Base-by-base conservation (phyloP, 2,329 filamentous ascomycete species). In the Trichocomaceae sp. region DNA sequence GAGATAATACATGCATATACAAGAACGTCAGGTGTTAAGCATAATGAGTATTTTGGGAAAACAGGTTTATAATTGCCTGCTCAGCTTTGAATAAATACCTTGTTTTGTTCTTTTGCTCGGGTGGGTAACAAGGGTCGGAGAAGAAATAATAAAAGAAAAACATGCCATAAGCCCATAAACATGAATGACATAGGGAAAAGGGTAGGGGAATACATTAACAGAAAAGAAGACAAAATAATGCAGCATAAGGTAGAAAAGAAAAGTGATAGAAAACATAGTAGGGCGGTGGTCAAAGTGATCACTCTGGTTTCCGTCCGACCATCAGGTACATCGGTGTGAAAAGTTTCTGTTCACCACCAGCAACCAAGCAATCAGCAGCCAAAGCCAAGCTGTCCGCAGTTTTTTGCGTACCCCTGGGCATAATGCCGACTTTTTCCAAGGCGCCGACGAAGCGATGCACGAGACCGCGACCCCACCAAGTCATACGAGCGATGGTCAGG, bases 241-340 rank as follows among this genome's bases (percentile, higher is more conserved):
- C 29, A 33, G 12, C 29, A n/a, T n/a, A n/a, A n/a, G n/a, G n/a
- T n/a, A n/a, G n/a, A n/a, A n/a, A n/a, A n/a, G n/a, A 35, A 35
- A 35, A 2, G 31, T 5, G 15, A 31, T 37, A 39, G n/a, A 26
- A 46, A 12, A 7, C 17, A 13, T 19, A 46, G n/a, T 19, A 26
- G 17, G 22, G 26, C 10, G n/a, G n/a, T n/a, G 23, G 23, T 26
- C 7, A 8, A 33, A 35, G 31, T 22, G 37, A 31, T 17, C 69
- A 72, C 67, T 73, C 67, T 42, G 92, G 90, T 80, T 96, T 96
- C 75, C 88, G 84, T 58, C 84, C 92, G 57, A 96, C 83, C 89
- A 96, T 96, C 68, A 97, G 78, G 76, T 96, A 96, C 92, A 97
- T 97, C 55, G 92, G 92, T 1, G 92, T 97, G 76, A 97, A 97